These are phyloP conservation scores for Neotropicomus parvogracilis DNA, from an alignment of 1,284 basidiomycete genomes.

Conservation along the genomic window DNA sequence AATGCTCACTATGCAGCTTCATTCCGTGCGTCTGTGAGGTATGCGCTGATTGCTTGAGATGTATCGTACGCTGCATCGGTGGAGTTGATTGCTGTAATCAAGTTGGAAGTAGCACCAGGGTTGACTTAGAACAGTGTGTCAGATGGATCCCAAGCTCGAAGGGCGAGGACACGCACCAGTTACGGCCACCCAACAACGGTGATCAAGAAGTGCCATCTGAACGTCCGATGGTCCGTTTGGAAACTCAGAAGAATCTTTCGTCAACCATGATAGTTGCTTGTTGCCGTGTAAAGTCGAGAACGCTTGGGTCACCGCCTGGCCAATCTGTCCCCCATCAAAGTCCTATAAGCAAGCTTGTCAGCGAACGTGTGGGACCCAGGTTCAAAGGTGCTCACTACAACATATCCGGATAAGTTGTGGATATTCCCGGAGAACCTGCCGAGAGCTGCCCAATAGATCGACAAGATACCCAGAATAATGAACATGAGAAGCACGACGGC, in stretches of 20 bases:
- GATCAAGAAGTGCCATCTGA: conserved; percentile 35
- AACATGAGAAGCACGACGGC: conserved; percentile 26
- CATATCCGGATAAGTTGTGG: conserved; percentile 39
- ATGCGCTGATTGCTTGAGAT: conserved; percentile 36
- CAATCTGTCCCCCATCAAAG: conserved; percentile 49
- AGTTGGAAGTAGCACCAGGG: conserved; percentile 34
- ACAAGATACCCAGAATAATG: conserved; percentile 32
- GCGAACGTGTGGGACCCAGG: neutral
- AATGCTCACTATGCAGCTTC: conserved; percentile 48
- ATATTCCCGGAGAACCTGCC: conserved; percentile 28
- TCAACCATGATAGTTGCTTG: conserved; percentile 38
- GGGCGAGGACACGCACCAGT: conserved; percentile 32
- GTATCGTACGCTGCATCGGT: conserved; percentile 36
- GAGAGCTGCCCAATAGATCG: conserved; percentile 41
- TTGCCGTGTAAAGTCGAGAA: conserved; percentile 29
- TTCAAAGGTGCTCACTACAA: conserved; percentile 33
- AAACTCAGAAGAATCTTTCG: conserved; percentile 40
- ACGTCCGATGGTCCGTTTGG: conserved; percentile 39
- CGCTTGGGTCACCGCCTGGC: conserved; percentile 38
- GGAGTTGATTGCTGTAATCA: conserved; percentile 31
- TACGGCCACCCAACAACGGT: conserved; percentile 45
- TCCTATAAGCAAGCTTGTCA: conserved; percentile 37
- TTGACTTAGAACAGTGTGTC: conserved; percentile 34
- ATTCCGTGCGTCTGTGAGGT: conserved; percentile 34
- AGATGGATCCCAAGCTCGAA: neutral